phyloP scores from a whole-genome alignment of 768 basidiomycete genomes.

The Russula emetica region DNA sequence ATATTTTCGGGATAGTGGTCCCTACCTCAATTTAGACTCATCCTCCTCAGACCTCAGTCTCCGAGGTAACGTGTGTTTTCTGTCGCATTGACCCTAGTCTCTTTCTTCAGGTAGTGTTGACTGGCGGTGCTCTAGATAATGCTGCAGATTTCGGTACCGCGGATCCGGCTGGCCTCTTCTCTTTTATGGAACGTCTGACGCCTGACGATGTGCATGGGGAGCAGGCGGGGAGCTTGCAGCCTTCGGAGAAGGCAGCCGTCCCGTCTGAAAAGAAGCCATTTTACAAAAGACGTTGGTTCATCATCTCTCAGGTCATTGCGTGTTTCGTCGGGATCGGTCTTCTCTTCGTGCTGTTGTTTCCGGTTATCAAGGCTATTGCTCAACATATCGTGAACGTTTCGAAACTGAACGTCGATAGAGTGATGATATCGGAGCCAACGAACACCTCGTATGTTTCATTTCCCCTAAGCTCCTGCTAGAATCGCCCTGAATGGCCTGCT shows the following conservation, averaged over 20 bases:
- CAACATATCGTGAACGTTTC: slow-evolving; percentile 59
- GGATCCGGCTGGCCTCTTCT: neutral
- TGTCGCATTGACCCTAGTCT: neutral
- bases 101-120: neutral
- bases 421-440: slow-evolving; percentile 48
- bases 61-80: neutral
- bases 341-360: slow-evolving; percentile 64
- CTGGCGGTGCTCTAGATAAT: slow-evolving; percentile 1
- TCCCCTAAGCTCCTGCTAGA: neutral
- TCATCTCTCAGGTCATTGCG: slow-evolving; percentile 50
- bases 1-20: slow-evolving; percentile 2
- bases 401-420: slow-evolving; percentile 49
- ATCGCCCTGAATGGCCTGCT: neutral
- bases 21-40: too few species aligned
- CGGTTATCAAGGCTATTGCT: slow-evolving; percentile 61
- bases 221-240: too few species aligned
- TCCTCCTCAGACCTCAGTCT: neutral
- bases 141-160: neutral
- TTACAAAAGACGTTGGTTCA: slow-evolving; percentile 62
- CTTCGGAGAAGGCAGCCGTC: neutral
- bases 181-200: neutral
- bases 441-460: slow-evolving; percentile 49
- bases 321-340: slow-evolving; percentile 54
- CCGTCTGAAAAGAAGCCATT: slow-evolving; percentile 38
- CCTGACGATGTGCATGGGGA: neutral